phyloP scores from a whole-genome alignment of 2,329 filamentous ascomycete genomes.

The Volutella citrinella region DNA sequence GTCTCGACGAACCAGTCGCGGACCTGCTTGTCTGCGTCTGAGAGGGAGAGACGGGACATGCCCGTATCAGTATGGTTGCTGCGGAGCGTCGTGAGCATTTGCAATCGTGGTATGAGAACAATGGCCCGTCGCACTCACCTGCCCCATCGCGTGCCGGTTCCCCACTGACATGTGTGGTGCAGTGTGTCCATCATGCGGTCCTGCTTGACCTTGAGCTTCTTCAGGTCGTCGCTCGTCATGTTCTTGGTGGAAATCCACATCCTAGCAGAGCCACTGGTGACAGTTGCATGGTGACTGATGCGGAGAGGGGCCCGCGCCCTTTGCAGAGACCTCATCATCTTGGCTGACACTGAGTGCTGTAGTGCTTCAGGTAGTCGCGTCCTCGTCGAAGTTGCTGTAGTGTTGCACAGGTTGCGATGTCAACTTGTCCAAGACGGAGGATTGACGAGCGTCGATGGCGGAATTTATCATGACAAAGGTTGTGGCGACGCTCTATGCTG shows the following conservation, averaged over 20 bases:
- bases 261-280: too few species aligned
- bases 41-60: conserved; percentile 75
- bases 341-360: too few species aligned
- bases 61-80: conserved; percentile 57
- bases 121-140: conserved; percentile 10
- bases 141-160: conserved; percentile 19
- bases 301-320: too few species aligned
- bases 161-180: conserved; percentile 20
- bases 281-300: too few species aligned
- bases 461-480: too few species aligned
- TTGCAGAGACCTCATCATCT: too few species aligned
- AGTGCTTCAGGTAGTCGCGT: too few species aligned
- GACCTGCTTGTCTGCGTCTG: conserved; percentile 70
- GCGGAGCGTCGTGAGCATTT: conserved; percentile 1
- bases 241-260: conserved; percentile 17
- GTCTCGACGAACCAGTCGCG: conserved; percentile 75
- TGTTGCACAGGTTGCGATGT: too few species aligned
- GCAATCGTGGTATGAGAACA: accelerated
- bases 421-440: too few species aligned
- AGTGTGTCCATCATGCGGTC: conserved; percentile 19
- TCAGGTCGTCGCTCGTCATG: conserved; percentile 16
- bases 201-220: conserved; percentile 18
- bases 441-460: too few species aligned
- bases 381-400: too few species aligned
- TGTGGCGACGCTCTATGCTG: too few species aligned